These are phyloP conservation scores for Suillus hirtellus DNA, from an alignment of 768 basidiomycete genomes.

Conservation along the genomic window DNA sequence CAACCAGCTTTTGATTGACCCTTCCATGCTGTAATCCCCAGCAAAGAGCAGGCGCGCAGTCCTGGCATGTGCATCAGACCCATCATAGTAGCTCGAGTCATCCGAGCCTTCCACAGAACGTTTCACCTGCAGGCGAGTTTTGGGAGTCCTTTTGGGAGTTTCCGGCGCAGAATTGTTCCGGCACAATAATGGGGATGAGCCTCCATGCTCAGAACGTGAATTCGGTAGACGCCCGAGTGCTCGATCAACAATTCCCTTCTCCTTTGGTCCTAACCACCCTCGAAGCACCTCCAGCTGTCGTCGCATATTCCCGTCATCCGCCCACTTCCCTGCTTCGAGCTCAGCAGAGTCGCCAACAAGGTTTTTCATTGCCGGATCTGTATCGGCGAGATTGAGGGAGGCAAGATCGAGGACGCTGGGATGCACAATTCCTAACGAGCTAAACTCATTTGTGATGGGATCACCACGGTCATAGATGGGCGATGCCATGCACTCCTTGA, in stretches of 20 bases:
- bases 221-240: constrained; percentile 22
- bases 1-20: constrained; percentile 18
- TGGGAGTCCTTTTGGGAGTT: too few relatives aligned
- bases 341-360: constrained; percentile 57
- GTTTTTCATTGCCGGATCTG: constrained; percentile 62
- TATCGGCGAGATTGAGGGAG: constrained; percentile 26
- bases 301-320: constrained; percentile 44
- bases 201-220: not conserved
- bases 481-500: constrained; percentile 52
- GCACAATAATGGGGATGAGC: not conserved
- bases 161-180: not conserved
- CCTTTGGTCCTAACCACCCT: constrained; percentile 39
- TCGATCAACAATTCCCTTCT: constrained; percentile 39
- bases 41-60: constrained; percentile 58
- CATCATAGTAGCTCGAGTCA: constrained; percentile 41
- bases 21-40: constrained; percentile 32
- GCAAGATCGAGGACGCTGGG: constrained; percentile 10
- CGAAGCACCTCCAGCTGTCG: constrained; percentile 47
- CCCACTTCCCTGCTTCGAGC: constrained; percentile 54
- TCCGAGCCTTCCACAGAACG: constrained; percentile 40
- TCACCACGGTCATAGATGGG: not conserved
- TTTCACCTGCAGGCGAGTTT: not conserved
- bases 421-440: constrained; percentile 10
- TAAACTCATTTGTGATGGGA: constrained; percentile 10
- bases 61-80: constrained; percentile 49